These are phyloP conservation scores for Physocladia obscura DNA, from an alignment of 192 early-diverging fungal species.

Conservation along the genomic window DNA sequence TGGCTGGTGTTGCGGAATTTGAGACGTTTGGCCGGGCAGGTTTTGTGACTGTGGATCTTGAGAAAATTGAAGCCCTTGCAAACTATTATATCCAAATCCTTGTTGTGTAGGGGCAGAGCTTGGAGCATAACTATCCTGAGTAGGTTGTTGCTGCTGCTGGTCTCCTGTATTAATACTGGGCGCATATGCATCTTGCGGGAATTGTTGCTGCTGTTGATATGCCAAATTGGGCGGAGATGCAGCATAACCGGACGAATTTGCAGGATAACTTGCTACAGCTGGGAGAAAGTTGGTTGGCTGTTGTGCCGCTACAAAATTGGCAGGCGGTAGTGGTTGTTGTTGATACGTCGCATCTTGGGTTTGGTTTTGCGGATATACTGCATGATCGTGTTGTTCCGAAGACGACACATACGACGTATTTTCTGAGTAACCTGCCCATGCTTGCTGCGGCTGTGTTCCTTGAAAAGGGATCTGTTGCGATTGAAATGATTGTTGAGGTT, in stretches of 20 bases:
- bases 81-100: neutral
- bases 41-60: neutral
- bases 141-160: constrained; percentile 15
- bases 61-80: constrained; percentile 14
- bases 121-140: neutral
- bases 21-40: neutral
- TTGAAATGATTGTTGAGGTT: constrained; percentile 30
- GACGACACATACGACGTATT: neutral
- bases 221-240: constrained; percentile 1
- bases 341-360: constrained; percentile 26
- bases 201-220: constrained; percentile 10
- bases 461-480: constrained; percentile 31
- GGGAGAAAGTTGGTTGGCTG: constrained; percentile 3
- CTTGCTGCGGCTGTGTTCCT: constrained; percentile 9
- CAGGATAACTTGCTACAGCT: constrained; percentile 23
- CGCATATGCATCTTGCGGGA: neutral
- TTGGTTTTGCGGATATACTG: constrained; percentile 25
- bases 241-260: neutral
- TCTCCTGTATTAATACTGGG: too few species aligned
- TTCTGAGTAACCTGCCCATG: constrained; percentile 3
- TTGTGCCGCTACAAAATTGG: constrained; percentile 31
- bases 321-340: constrained; percentile 32
- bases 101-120: neutral
- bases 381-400: neutral
- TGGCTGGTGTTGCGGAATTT: neutral